These are phyloP conservation scores for Myxozyma neglecta DNA, from an alignment of 805 yeast genomes.

Conservation along the genomic window DNA sequence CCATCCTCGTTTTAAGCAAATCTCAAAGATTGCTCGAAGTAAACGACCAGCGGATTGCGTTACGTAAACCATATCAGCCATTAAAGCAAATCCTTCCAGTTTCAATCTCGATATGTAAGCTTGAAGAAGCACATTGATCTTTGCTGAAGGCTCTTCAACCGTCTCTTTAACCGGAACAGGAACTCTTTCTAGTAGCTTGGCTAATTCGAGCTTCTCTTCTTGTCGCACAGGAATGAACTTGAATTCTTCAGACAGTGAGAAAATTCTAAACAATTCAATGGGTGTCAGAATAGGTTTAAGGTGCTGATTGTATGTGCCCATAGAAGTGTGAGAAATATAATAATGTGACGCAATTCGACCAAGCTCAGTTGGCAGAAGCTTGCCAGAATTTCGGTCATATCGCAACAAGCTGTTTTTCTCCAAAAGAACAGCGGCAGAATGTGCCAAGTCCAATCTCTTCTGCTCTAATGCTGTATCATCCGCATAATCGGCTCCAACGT, in stretches of 20 bases:
- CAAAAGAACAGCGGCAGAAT: conserved; percentile 69
- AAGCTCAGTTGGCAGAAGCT: conserved; percentile 59
- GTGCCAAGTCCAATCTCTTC: conserved; percentile 66
- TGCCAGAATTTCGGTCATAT: conserved; percentile 55
- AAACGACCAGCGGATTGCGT: conserved; percentile 92
- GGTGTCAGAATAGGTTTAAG: conserved; percentile 65
- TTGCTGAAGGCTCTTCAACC: conserved; percentile 69
- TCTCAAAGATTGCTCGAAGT: conserved; percentile 80
- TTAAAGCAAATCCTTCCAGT: conserved; percentile 84
- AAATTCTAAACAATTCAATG: conserved; percentile 73
- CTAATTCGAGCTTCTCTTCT: conserved; percentile 78
- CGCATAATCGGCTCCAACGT: conserved; percentile 65
- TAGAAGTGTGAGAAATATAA: conserved; percentile 75
- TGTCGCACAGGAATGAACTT: conserved; percentile 77
- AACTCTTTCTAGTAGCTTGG: conserved; percentile 64
- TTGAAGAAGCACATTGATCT: conserved; percentile 77
- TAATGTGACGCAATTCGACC: conserved; percentile 86
- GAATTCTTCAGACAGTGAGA: conserved; percentile 83
- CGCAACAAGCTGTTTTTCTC: conserved; percentile 56
- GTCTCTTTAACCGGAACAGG: conserved; percentile 86
- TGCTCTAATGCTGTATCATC: conserved; percentile 51
- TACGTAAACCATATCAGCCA: conserved; percentile 89
- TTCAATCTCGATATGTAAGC: conserved; percentile 76
- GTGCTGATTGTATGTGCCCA: conserved; percentile 61
- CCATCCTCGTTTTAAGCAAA: conserved; percentile 71